phyloP scores from a whole-genome alignment of 306 rosid species.

The Sindora glabra region DNA sequence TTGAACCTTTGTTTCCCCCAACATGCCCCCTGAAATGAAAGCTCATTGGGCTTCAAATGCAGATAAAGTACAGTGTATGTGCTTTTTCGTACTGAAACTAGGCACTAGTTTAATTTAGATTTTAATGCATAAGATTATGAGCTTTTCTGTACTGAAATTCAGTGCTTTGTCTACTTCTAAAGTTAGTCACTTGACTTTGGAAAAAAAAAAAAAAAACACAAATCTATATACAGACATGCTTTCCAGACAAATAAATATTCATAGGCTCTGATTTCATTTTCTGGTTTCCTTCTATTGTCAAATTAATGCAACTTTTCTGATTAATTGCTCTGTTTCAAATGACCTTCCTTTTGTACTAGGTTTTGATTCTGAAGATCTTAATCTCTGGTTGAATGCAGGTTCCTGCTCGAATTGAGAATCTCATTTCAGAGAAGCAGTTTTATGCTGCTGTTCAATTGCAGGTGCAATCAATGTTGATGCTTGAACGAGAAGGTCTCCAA shows the following conservation, averaged over 20 bases:
- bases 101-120: background rate
- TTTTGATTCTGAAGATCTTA: conserved; percentile 21
- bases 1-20: background rate
- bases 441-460: conserved; percentile 96
- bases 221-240: background rate
- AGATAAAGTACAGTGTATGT: conserved; percentile 1
- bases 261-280: background rate
- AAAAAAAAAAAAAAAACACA: too few relatives aligned
- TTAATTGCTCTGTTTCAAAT: conserved; percentile 4
- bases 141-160: too few relatives aligned
- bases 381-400: conserved; percentile 51
- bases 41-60: background rate
- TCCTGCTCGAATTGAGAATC: conserved; percentile 88
- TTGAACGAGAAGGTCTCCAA: conserved; percentile 94
- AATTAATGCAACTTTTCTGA: background rate
- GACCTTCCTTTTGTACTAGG: background rate
- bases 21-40: conserved; percentile 1
- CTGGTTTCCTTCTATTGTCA: background rate
- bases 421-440: conserved; percentile 82
- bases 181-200: too few relatives aligned
- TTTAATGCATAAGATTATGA: too few relatives aligned
- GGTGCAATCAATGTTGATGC: conserved; percentile 83
- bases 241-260: too few relatives aligned
- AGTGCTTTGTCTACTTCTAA: too few relatives aligned
- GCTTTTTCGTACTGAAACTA: background rate